Base-by-base conservation (phyloP, 2,329 filamentous ascomycete species). In the Trichoderma afroharzianum region DNA sequence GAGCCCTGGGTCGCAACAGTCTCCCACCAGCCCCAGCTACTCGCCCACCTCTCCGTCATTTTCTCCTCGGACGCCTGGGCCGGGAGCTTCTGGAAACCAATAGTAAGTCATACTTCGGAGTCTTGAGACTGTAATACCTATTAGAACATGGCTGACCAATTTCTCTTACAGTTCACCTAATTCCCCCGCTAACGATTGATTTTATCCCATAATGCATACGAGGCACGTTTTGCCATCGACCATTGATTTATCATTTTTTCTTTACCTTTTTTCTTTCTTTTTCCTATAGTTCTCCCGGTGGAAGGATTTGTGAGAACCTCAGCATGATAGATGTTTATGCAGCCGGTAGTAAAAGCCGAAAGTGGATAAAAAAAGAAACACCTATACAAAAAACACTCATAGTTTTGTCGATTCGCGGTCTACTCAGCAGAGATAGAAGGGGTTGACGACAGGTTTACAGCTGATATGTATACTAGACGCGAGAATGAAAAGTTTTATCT, bases 11-110 rank as follows among this genome's bases (percentile, higher is more conserved):
- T 81, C 86, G 71, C 84, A 86, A 75, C 82, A 84, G 76, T 91
- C 89, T 43, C 90, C 91, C 26, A 90, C 88, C 24, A 93, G 92
- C 80, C 88, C 93, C 75, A 88, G 88, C 78, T 92, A 92, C 81
- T 95, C 92, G 59, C 90, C 93, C 55, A 88, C 89, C 7, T 82
- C 81, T 15, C 83, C 83, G 69, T 81, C 82, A 55, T 84, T 83
- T 78, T 84, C 83, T 76, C 83, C 83, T 73, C 79, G 82, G 73
- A 85, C 83, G 18, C 83, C 83, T 76, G 83, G 83, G 73, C 82
- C 82, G 72, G 81, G 81, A 73, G 78, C 80, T 36, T 81, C 81
- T 77, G 82, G 82, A 77, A 83, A 83, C 76, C 81, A 83, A 78
- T 82, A 82, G 81, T 82, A 71, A 77, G 81, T 78, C 3, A 26